These are phyloP conservation scores for Pulveroboletus frians DNA, from an alignment of 768 basidiomycete species.

Conservation along the genomic window DNA sequence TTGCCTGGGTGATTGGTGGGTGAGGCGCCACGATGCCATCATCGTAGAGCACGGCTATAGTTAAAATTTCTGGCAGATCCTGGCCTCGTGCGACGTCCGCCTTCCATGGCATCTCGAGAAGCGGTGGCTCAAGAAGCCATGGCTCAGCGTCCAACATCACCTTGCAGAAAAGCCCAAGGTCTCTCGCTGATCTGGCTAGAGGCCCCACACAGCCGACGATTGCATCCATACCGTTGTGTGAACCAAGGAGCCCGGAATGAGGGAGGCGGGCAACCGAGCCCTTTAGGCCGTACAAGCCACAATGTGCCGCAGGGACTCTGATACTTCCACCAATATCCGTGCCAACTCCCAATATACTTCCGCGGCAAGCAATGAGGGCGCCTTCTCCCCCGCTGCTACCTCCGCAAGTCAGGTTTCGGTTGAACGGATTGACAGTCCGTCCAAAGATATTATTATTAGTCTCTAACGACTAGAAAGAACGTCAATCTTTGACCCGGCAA, in stretches of 20 bases:
- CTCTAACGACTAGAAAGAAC: conserved; percentile 40
- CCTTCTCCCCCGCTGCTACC: conserved; percentile 48
- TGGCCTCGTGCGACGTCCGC: conserved; percentile 34
- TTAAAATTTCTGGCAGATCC: conserved; percentile 37
- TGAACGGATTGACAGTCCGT: conserved; percentile 63
- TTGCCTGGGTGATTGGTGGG: conserved; percentile 41
- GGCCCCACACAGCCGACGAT: conserved; percentile 48
- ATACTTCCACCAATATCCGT: conserved; percentile 49
- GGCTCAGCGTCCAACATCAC: conserved; percentile 44
- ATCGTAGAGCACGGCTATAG: conserved; percentile 46
- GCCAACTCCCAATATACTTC: conserved; percentile 38
- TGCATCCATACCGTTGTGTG: conserved; percentile 50
- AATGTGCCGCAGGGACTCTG: conserved; percentile 38
- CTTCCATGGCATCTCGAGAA: conserved; percentile 48
- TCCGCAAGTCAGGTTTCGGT: conserved; percentile 38
- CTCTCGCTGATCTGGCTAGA: conserved; percentile 43
- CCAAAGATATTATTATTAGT: conserved; percentile 54
- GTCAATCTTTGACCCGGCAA: conserved; percentile 6
- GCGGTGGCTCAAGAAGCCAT: conserved; percentile 43
- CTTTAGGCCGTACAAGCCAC: conserved; percentile 42
- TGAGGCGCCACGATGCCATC: conserved; percentile 48
- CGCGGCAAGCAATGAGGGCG: conserved; percentile 40
- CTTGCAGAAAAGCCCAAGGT: conserved; percentile 44
- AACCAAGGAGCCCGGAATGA: conserved; percentile 45
- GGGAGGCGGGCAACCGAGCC: conserved; percentile 48